Percentiles rank a stretch among this genome's conserved stretches.
Conservation (phyloP, 73 alveolate species). For the Tetrahymena elliotti region DNA sequence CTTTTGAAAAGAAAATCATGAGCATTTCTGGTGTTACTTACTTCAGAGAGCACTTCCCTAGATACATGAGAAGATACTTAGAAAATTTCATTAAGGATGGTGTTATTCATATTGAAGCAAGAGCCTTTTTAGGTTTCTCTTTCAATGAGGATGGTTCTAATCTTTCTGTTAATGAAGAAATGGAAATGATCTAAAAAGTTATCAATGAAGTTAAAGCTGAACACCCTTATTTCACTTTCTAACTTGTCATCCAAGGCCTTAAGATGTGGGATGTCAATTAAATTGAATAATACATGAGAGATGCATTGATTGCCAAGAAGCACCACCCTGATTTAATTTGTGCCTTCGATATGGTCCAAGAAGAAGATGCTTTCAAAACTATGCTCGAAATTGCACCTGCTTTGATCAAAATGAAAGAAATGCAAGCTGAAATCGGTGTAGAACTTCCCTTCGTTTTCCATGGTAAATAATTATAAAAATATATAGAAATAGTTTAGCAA, state of each 20-base stretch:
- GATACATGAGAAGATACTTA: not conserved
- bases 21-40: not conserved
- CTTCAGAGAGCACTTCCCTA: not conserved
- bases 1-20: not conserved
- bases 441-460: not conserved
- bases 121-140: not conserved
- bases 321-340: not conserved
- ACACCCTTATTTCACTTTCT: not conserved
- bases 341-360: not conserved
- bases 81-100: not conserved
- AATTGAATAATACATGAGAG: not conserved
- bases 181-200: not conserved
- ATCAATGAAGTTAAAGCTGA: not conserved
- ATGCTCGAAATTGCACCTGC: not conserved
- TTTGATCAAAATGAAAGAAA: not conserved
- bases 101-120: not conserved
- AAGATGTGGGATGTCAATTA: not conserved
- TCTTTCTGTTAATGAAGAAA: not conserved
- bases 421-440: not conserved
- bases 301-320: not conserved
- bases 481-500: not conserved
- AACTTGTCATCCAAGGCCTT: not conserved
- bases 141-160: not conserved
- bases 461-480: not conserved
- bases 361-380: not conserved